A percentile compares a stretch with the other conserved stretches of the same genome.
These are phyloP conservation scores for Yamadazyma kanchanaburiensis DNA, from an alignment of 1,139 yeast species.

Conservation along the genomic window DNA sequence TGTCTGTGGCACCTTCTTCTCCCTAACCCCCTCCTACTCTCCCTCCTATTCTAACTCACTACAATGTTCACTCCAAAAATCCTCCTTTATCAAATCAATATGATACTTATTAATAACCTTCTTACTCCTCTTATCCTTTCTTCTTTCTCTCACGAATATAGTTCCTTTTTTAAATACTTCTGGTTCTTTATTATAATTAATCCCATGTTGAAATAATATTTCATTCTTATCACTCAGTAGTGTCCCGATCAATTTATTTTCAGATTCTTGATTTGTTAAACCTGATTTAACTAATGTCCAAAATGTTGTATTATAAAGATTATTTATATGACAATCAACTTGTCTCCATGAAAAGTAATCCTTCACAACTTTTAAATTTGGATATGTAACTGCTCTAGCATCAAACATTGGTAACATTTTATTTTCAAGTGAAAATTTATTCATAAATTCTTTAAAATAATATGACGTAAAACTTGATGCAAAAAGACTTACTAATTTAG, in stretches of 20 bases:
- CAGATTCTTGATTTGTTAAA: conserved; percentile 76
- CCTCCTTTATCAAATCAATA: conserved; percentile 50
- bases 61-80: conserved; percentile 45
- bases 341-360: conserved; percentile 96
- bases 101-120: conserved; percentile 47
- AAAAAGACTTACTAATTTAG: conserved; percentile 76
- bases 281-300: conserved; percentile 82
- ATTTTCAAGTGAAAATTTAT: conserved; percentile 41
- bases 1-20: too few species aligned
- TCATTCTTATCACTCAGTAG: conserved; percentile 84
- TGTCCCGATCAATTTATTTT: conserved; percentile 68
- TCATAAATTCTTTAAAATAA: conserved; percentile 67
- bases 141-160: conserved; percentile 45
- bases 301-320: conserved; percentile 86
- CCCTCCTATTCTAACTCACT: too few species aligned
- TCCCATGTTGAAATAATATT: conserved; percentile 74
- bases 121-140: conserved; percentile 46
- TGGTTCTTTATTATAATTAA: conserved; percentile 87
- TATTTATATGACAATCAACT: conserved; percentile 95
- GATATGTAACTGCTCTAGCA: conserved; percentile 86
- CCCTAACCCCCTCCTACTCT: too few species aligned
- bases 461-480: conserved; percentile 79
- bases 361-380: conserved; percentile 54
- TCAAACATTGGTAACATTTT: conserved; percentile 80
- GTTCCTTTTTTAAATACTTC: conserved; percentile 90